Evolutionary conservation across 2,329 filamentous ascomycete genomes (phyloP), one percentile per base, ranked within the genome.

Genomic region (Ophiostoma novo-ulmi): DNA sequence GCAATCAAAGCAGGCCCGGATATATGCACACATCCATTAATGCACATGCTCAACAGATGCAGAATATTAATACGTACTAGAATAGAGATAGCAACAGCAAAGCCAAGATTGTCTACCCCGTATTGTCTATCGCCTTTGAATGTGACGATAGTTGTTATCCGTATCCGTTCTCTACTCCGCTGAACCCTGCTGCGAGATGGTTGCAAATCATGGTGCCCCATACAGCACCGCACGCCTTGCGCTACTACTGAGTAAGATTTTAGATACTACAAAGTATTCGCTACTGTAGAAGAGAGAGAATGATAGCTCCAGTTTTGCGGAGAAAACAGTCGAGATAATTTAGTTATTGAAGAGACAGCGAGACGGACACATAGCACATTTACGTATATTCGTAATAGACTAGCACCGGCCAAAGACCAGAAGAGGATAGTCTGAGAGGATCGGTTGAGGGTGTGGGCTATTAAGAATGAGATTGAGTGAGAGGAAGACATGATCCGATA

Each of bases 201-300:
- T n/a, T 11, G 63, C 63, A 66, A 41, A 66, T 63, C 58, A 63
- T 17, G 22, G 26, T 20, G 58, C 22, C 58, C 58, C 26, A 63
- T 35, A 63, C 58, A 63, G 58, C 58, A 63, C 58, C 58, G 58
- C 58, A 31, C 58, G 58, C 58, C 58, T 63, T 63, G 58, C 58
- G 58, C 58, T 63, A 14, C 22, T 31, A 31, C 31, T 31, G 31
- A 31, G 31, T 31, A 20, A 48, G 44, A 48, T 20, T 48, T 63
- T 4, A 13, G 44, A 17, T 52, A 14, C 52, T 55, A 55, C 6
- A 55, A 22, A n/a, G 48, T 22, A 55, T 6, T 39, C 8, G 10
- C 26, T 31, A 48, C 44, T n/a, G 44, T 3, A 20, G n/a, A 26
- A 26, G 26, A 63, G 58, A 55, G n/a, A 10, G 8, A 13, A 22